Percentiles rank a stretch among this genome's conserved stretches.
Evolutionary conservation across 164 flowering plant species (phyloP).

Genomic region (Paratinospora sagittata): DNA sequence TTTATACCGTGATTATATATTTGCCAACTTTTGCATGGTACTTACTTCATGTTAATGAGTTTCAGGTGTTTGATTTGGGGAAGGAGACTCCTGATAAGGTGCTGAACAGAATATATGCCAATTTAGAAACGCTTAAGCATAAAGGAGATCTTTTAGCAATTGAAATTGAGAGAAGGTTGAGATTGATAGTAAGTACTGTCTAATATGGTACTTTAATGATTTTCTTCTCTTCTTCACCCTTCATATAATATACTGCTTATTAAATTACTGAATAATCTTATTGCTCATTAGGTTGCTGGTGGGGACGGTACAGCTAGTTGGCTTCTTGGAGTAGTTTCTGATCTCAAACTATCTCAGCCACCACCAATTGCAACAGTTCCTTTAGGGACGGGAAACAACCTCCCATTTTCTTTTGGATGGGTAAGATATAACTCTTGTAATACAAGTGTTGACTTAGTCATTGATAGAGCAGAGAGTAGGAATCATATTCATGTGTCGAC

Average conservation of each 20-base stretch:
- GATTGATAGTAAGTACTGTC: slow-evolving; percentile 59
- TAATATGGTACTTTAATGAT: not conserved
- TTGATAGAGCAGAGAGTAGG: too few species aligned
- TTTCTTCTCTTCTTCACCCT: not conserved
- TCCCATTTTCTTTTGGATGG: slow-evolving; percentile 92
- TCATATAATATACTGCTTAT: not conserved
- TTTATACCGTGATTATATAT: not conserved
- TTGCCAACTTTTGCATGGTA: not conserved
- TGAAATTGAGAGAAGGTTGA: slow-evolving; percentile 47
- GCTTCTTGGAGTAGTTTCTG: slow-evolving; percentile 87
- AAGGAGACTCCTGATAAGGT: slow-evolving; percentile 66
- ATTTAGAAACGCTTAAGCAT: slow-evolving; percentile 43
- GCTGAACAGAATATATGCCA: slow-evolving; percentile 44
- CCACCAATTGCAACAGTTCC: slow-evolving; percentile 96
- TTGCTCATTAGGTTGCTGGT: slow-evolving; percentile 75
- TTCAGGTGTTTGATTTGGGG: slow-evolving; percentile 74
- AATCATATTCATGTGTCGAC: not conserved
- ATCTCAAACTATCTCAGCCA: slow-evolving; percentile 69
- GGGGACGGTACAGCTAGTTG: slow-evolving; percentile 98
- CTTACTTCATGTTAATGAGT: not conserved
- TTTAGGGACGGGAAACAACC: slow-evolving; percentile 89
- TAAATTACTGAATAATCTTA: not conserved
- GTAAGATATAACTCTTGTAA: slow-evolving; percentile 27
- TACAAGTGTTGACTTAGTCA: not conserved
- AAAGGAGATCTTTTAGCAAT: slow-evolving; percentile 37